Evolutionary conservation across 176 grass and related monocot species (phyloP), one percentile per base, ranked within the genome.

Genomic region (Olyra latifolia): DNA sequence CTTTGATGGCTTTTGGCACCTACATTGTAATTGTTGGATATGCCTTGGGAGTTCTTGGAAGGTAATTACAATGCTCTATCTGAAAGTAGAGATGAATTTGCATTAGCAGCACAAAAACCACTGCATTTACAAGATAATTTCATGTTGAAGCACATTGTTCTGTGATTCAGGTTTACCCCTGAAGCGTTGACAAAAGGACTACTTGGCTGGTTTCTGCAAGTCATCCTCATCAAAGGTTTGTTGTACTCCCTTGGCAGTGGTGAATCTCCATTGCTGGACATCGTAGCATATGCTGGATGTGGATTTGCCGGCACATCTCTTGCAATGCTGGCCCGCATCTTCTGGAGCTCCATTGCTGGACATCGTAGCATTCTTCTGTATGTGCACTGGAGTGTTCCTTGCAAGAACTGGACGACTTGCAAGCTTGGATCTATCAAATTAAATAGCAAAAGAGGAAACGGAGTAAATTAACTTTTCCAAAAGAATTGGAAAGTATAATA

Each of bases 171-270:
- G 82, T 97, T 97, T 80, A 94, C 69, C 82, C 91, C 94, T 60
- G 91, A 97, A 79, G 85, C 87, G 69, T 66, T 94, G 16, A 94
- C 94, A 27, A 91, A 86, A 78, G 94, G 91, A 28, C n/a, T 84
- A 48, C 81, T 91, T 45, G 91, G 94, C 15, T 97, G 94, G 94
- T 81, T 94, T 85, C 70, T 97, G 11, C 91, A 97, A 86, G 78
- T 94, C 28, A 71, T 87, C 35, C 64, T 97, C 69, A 84, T 97
- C 54, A 90, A 92, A 83, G 88, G 80, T 42, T 80, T 97, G 38
- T 48, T 94, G 17, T 94, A 91, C 82, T 87, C 82, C 12, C 62
- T 94, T 66, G 94, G 94, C 43, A 87, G 85, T 16, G 65, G 84
- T 27, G 94, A 97, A 59, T 82, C 92, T 0, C 89, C 89, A 1